These are phyloP conservation scores for Marasmius fiardii DNA, from an alignment of 1,284 basidiomycete species.

Conservation along the genomic window DNA sequence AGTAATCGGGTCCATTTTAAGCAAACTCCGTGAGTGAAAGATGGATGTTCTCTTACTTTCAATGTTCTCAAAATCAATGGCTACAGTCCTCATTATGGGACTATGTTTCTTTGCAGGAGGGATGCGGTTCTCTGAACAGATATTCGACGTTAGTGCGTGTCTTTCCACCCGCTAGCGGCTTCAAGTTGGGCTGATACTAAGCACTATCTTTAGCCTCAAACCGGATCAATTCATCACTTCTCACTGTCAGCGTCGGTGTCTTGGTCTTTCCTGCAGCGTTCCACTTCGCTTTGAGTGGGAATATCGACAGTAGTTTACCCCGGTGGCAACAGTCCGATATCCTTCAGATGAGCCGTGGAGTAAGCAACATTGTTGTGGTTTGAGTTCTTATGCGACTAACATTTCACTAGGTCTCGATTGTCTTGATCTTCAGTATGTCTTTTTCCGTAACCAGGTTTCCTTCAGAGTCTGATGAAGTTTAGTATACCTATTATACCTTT, in stretches of 20 bases:
- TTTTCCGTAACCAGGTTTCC: neutral
- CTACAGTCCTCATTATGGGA: conserved; percentile 65
- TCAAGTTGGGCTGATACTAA: conserved; percentile 1
- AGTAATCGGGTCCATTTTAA: conserved; percentile 81
- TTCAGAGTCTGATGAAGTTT: neutral
- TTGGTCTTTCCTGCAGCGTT: conserved; percentile 79
- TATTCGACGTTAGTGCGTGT: conserved; percentile 63
- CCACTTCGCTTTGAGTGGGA: conserved; percentile 57
- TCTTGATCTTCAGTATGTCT: conserved; percentile 66
- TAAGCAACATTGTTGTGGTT: conserved; percentile 33
- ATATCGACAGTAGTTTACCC: conserved; percentile 24
- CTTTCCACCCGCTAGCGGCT: neutral
- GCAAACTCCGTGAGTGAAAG: conserved; percentile 60
- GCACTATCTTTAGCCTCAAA: conserved; percentile 51
- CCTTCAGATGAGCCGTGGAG: conserved; percentile 82
- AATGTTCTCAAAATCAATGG: conserved; percentile 1
- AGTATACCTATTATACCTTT: conserved; percentile 75
- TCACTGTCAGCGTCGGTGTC: conserved; percentile 78
- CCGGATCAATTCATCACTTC: conserved; percentile 78
- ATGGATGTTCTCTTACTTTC: neutral
- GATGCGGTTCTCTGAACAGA: conserved; percentile 73
- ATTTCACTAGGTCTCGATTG: conserved; percentile 50
- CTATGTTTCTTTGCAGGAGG: conserved; percentile 84
- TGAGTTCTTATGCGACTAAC: neutral
- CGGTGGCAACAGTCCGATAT: conserved; percentile 49